Evolutionary conservation across 2,329 filamentous ascomycete genomes (phyloP).

Genomic region (Cladosporium sp.): DNA sequence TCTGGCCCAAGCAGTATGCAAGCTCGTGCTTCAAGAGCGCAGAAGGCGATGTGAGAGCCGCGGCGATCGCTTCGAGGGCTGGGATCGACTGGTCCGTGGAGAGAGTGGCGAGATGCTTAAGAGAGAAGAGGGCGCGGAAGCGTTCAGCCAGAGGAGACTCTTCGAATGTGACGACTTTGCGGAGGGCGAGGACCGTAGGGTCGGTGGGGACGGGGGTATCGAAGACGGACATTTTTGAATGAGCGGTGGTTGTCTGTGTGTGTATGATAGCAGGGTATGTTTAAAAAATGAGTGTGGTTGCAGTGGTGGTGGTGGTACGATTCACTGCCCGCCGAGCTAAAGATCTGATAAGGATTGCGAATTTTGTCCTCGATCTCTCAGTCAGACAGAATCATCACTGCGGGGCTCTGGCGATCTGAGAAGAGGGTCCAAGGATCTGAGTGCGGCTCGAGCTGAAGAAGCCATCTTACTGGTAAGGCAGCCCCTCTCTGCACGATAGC

Average conservation of each 20-base stretch:
- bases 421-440: not conserved
- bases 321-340: not conserved
- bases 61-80: slow-evolving; percentile 77
- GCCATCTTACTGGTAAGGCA: no score
- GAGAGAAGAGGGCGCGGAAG: slow-evolving; percentile 94
- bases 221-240: slow-evolving; percentile 30
- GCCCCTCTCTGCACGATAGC: no score
- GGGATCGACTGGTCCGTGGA: slow-evolving; percentile 55
- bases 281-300: not conserved
- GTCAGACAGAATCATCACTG: not conserved
- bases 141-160: slow-evolving; percentile 76
- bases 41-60: slow-evolving; percentile 77
- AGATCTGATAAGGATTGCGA: slow-evolving; percentile 3
- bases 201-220: slow-evolving; percentile 17
- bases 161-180: slow-evolving; percentile 76
- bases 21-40: slow-evolving; percentile 94
- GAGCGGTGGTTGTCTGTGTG: not conserved
- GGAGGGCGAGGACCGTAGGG: slow-evolving; percentile 58
- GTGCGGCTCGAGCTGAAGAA: not conserved
- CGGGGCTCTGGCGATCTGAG: not conserved
- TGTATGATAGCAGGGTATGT: not conserved
- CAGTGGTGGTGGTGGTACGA: not conserved
- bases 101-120: slow-evolving; percentile 84
- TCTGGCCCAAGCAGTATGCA: slow-evolving; percentile 94
- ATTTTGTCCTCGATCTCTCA: not conserved